phyloP scores from a whole-genome alignment of 2,329 filamentous ascomycete species.

The Colletotrichum caudatum region DNA sequence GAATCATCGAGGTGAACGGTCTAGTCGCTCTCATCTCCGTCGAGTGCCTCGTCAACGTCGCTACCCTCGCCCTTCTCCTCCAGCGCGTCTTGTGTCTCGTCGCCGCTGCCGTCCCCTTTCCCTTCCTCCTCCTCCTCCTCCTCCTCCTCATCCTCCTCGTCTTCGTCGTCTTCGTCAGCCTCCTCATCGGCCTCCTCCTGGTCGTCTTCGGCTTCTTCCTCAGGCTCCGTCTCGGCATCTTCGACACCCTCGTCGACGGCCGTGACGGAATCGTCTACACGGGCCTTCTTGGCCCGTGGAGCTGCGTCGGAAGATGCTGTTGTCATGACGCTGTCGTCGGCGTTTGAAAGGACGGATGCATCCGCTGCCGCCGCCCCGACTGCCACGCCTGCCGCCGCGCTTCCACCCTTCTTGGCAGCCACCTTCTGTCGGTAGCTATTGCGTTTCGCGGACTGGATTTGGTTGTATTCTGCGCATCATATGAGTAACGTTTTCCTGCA shows the following conservation, averaged over 20 bases:
- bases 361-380: slow-evolving; percentile 52
- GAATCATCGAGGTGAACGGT: background rate
- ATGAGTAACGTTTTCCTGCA: slow-evolving; percentile 15
- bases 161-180: slow-evolving; percentile 59
- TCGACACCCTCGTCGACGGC: slow-evolving; percentile 51
- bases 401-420: slow-evolving; percentile 69
- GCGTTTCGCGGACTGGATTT: slow-evolving; percentile 79
- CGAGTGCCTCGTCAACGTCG: slow-evolving; percentile 71
- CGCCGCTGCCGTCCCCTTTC: slow-evolving; percentile 65
- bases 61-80: slow-evolving; percentile 63
- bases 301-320: slow-evolving; percentile 49
- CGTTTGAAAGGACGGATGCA: slow-evolving; percentile 42
- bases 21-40: slow-evolving; percentile 71
- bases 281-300: slow-evolving; percentile 58
- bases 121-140: slow-evolving; percentile 64
- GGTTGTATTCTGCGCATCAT: slow-evolving; percentile 71
- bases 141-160: slow-evolving; percentile 61
- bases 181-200: slow-evolving; percentile 57
- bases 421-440: slow-evolving; percentile 79
- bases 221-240: slow-evolving; percentile 58
- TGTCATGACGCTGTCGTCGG: slow-evolving; percentile 52
- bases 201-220: slow-evolving; percentile 62
- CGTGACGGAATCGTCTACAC: slow-evolving; percentile 56
- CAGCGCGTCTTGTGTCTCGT: slow-evolving; percentile 65
- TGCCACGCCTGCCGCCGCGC: slow-evolving; percentile 42